These are phyloP conservation scores for Cystobasidium ongulense DNA, from an alignment of 768 basidiomycete genomes.

Conservation along the genomic window DNA sequence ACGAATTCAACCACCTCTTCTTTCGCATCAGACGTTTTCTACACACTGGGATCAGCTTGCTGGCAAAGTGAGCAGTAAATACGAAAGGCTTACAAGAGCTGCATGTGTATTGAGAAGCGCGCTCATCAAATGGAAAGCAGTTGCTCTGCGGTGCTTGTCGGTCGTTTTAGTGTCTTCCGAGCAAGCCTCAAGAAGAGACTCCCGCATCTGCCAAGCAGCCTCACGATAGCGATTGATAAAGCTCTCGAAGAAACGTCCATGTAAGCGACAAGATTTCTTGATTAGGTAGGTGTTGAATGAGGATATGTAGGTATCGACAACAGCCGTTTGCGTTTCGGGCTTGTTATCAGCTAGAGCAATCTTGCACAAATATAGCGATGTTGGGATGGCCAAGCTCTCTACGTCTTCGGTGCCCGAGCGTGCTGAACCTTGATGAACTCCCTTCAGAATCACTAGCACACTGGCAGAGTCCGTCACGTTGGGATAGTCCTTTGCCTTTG, in stretches of 20 bases:
- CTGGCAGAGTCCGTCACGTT: background rate
- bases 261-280: slow-evolving; percentile 10
- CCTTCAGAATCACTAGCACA: background rate
- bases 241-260: background rate
- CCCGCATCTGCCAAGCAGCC: background rate
- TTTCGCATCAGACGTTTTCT: slow-evolving; percentile 13
- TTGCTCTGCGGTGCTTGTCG: slow-evolving; percentile 7
- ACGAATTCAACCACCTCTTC: background rate
- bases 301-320: background rate
- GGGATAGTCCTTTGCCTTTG: slow-evolving; percentile 21
- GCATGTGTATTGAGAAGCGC: background rate
- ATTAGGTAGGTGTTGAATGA: slow-evolving; percentile 19
- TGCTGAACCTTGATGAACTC: background rate
- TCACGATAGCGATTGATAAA: slow-evolving; percentile 12
- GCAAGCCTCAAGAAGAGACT: slow-evolving; percentile 13
- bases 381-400: background rate
- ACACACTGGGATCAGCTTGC: background rate
- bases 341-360: background rate
- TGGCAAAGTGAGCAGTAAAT: background rate
- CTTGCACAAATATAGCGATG: slow-evolving; percentile 13
- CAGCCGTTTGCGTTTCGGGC: background rate
- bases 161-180: slow-evolving; percentile 6
- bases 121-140: background rate
- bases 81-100: background rate
- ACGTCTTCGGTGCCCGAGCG: background rate